These are phyloP conservation scores for Suhomyces panamericanus DNA, from an alignment of 1,139 yeast species.

Conservation along the genomic window DNA sequence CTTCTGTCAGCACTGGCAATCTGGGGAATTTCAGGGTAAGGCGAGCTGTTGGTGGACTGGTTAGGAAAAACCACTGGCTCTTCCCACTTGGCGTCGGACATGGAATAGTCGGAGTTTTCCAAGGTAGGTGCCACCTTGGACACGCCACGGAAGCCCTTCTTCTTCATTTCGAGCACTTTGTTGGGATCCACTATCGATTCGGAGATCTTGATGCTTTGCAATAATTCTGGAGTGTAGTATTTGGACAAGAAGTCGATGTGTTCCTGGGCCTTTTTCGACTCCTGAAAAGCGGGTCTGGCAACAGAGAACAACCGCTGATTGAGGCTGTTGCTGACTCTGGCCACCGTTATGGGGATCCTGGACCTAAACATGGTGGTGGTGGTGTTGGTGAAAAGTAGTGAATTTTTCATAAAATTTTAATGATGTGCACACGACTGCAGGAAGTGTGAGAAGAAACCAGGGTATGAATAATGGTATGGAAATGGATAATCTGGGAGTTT, in stretches of 20 bases:
- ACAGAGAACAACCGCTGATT: conserved; percentile 10
- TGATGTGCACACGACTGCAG: conserved; percentile 6
- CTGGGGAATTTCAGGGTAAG: conserved; percentile 47
- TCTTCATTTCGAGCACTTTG: conserved; percentile 35
- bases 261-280: conserved; percentile 25
- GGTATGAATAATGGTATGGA: too few species aligned
- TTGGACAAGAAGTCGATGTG: conserved; percentile 65
- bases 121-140: conserved; percentile 38
- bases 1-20: conserved; percentile 42
- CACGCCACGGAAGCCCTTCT: conserved; percentile 31
- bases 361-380: conserved; percentile 11
- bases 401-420: conserved; percentile 12
- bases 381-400: conserved; percentile 1
- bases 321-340: conserved; percentile 8
- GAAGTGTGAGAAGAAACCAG: too few species aligned
- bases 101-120: conserved; percentile 30
- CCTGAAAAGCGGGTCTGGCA: conserved; percentile 6
- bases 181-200: conserved; percentile 72
- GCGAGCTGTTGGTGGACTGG: conserved; percentile 40
- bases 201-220: conserved; percentile 78
- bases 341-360: conserved; percentile 7
- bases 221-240: conserved; percentile 73
- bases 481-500: too few species aligned
- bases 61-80: conserved; percentile 51
- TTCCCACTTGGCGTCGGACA: conserved; percentile 45